phyloP scores from a whole-genome alignment of 495 filamentous ascomycete genomes.

The Cladorrhinum samala region DNA sequence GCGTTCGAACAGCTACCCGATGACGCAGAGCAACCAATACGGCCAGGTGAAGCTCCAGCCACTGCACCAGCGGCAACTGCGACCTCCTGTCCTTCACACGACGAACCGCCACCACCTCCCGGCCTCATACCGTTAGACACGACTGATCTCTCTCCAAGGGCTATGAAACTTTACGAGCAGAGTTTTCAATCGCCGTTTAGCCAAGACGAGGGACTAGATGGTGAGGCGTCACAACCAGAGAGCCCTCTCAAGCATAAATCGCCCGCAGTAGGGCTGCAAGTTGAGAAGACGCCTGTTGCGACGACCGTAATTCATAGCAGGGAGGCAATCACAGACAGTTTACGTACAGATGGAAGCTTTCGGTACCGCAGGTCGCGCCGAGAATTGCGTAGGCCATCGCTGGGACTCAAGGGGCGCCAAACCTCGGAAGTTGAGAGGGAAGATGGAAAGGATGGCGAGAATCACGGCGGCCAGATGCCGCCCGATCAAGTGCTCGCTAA shows the following conservation, averaged over 20 bases:
- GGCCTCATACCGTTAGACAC: not conserved
- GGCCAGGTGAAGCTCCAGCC: no score
- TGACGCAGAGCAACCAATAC: no score
- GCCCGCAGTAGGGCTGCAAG: not conserved
- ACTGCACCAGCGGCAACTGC: constrained; percentile 1
- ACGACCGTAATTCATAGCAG: not conserved
- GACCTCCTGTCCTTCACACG: not conserved
- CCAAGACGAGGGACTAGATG: not conserved
- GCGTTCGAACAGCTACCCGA: no score
- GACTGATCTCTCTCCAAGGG: not conserved
- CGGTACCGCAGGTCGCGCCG: constrained; percentile 13
- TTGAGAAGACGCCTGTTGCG: not conserved
- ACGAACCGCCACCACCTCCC: not conserved
- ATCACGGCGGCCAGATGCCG: no score
- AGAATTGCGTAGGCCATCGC: not conserved
- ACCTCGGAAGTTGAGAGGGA: no score
- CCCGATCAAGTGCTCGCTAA: no score
- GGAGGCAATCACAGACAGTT: constrained; percentile 15
- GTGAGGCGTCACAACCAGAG: not conserved
- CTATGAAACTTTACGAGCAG: constrained; percentile 3
- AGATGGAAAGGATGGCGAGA: no score
- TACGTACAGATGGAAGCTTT: constrained; percentile 26
- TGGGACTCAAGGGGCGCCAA: no score
- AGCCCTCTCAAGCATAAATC: not conserved
- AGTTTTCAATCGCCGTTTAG: not conserved